Evolutionary conservation across 139 green algal species (phyloP).

Genomic region (Haematococcus sp.): DNA sequence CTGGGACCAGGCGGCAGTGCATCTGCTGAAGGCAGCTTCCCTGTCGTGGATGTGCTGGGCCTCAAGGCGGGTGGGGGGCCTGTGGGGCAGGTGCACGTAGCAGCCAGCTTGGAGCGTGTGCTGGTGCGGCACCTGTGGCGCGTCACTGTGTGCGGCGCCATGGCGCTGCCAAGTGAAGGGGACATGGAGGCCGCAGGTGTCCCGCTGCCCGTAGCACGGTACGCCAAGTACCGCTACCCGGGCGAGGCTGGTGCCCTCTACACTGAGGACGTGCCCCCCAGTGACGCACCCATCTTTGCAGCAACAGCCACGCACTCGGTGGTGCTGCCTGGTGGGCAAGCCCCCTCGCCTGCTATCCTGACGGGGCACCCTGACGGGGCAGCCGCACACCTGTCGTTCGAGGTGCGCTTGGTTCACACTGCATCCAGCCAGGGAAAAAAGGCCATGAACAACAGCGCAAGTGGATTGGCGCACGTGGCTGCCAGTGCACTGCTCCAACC

Average conservation of each 20-base stretch:
- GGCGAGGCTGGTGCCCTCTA: slow-evolving; percentile 12
- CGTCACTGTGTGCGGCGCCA: slow-evolving; percentile 13
- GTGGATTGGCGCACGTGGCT: too few species aligned
- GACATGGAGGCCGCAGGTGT: background rate
- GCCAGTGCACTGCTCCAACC: too few species aligned
- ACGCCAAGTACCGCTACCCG: slow-evolving; percentile 17
- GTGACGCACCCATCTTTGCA: slow-evolving; percentile 18
- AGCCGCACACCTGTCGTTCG: background rate
- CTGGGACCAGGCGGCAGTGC: background rate
- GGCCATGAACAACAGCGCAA: too few species aligned
- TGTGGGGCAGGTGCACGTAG: background rate
- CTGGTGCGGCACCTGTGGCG: slow-evolving; percentile 15
- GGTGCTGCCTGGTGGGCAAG: background rate
- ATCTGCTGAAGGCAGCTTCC: background rate
- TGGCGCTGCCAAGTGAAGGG: background rate
- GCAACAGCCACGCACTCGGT: slow-evolving; percentile 15
- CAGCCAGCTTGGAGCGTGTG: background rate
- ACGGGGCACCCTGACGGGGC: background rate
- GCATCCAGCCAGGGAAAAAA: too few species aligned
- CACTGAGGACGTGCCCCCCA: slow-evolving; percentile 20
- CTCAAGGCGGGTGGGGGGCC: background rate
- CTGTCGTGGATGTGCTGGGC: slow-evolving; percentile 1
- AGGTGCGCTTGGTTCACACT: background rate
- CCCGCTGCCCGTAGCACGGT: slow-evolving; percentile 11
- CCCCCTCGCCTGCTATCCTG: background rate